Conservation (phyloP, 192 early-diverging fungal species). For the Kickxella alabastrina region DNA sequence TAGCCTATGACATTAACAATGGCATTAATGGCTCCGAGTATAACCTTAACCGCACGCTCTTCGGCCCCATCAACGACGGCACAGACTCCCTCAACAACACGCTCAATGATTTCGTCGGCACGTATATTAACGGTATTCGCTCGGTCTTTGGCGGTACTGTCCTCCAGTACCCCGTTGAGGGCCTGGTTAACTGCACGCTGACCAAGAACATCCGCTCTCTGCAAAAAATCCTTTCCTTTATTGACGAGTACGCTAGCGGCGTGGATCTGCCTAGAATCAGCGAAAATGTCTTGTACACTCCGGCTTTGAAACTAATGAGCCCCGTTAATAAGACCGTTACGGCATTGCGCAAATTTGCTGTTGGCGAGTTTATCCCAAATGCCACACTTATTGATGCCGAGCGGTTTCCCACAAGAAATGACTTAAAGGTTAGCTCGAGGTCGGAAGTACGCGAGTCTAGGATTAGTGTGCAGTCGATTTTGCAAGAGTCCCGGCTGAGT, state of each 20-base stretch:
- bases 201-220: constrained; percentile 40
- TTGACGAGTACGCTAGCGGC: constrained; percentile 32
- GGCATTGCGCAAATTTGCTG: constrained; percentile 14
- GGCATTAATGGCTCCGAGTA: constrained; percentile 15
- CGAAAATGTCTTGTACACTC: constrained; percentile 16
- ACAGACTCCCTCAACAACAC: constrained; percentile 31
- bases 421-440: background rate
- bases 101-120: constrained; percentile 33
- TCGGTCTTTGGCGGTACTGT: constrained; percentile 35
- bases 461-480: background rate
- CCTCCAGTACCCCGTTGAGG: constrained; percentile 33
- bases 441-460: background rate
- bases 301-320: constrained; percentile 9
- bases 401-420: constrained; percentile 12
- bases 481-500: background rate
- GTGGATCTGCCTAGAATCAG: constrained; percentile 30
- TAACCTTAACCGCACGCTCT: constrained; percentile 24
- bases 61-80: constrained; percentile 39
- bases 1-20: constrained; percentile 34
- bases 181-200: constrained; percentile 50
- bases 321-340: constrained; percentile 34
- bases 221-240: constrained; percentile 32
- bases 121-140: constrained; percentile 30
- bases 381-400: constrained; percentile 24
- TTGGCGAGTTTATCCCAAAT: constrained; percentile 39